Conservation (phyloP, 768 basidiomycete species). For the Fomitopsis serialis region DNA sequence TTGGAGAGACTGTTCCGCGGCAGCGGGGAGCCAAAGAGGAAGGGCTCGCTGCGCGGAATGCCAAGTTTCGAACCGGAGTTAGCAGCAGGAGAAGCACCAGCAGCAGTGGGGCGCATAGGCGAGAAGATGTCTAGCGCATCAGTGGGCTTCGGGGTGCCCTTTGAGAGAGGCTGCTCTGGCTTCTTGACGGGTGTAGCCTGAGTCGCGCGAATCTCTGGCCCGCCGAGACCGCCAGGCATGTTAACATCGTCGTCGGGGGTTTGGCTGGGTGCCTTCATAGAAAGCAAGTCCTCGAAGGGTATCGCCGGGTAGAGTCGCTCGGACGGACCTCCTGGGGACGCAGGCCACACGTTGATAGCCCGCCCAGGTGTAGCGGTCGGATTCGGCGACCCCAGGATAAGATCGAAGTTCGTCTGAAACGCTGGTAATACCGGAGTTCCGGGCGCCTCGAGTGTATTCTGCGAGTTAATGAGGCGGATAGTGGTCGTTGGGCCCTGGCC, state of each 20-base stretch:
- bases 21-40: constrained; percentile 75
- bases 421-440: constrained; percentile 62
- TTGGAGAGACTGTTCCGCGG: constrained; percentile 60
- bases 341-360: constrained; percentile 33
- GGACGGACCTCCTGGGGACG: constrained; percentile 25
- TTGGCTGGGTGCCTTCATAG: constrained; percentile 13
- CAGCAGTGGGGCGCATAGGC: constrained; percentile 24
- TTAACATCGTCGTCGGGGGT: constrained; percentile 23
- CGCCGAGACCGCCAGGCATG: constrained; percentile 30
- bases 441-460: constrained; percentile 8
- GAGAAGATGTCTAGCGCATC: constrained; percentile 36
- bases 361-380: constrained; percentile 9
- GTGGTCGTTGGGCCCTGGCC: constrained; percentile 36
- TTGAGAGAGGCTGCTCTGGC: constrained; percentile 21
- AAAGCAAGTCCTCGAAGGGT: constrained; percentile 25
- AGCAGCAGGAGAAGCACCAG: not conserved
- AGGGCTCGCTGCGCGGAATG: constrained; percentile 39
- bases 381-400: constrained; percentile 53
- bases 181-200: constrained; percentile 20
- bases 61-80: not conserved
- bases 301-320: constrained; percentile 35
- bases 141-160: constrained; percentile 26
- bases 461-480: constrained; percentile 38
- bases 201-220: constrained; percentile 8
- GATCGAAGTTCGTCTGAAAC: constrained; percentile 62